phyloP scores from a whole-genome alignment of 139 green algal species.

The Desmodesmus armatus region DNA sequence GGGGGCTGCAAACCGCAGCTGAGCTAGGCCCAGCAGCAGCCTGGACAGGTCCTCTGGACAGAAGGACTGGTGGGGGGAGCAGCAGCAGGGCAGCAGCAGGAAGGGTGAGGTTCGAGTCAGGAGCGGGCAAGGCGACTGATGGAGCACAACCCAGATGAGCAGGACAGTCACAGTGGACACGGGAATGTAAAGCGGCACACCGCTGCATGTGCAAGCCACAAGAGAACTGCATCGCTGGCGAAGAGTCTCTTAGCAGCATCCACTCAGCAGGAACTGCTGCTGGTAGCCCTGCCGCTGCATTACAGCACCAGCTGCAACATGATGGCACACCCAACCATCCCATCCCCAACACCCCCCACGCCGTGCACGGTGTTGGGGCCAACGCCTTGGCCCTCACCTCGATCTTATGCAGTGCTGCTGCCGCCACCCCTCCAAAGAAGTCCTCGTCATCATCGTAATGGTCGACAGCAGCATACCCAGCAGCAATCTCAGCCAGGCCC shows the following conservation, averaged over 20 bases:
- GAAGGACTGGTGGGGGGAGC: slow-evolving; percentile 1
- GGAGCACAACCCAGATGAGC: neutral
- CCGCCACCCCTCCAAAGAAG: slow-evolving; percentile 32
- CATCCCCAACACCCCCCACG: no score
- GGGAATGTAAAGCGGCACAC: no score
- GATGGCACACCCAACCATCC: no score
- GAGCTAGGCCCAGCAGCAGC: neutral
- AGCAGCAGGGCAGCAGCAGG: neutral
- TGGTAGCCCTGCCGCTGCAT: no score
- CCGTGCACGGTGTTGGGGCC: neutral
- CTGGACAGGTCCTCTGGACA: slow-evolving; percentile 28
- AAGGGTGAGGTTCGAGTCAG: neutral
- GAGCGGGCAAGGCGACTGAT: neutral
- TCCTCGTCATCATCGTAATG: slow-evolving; percentile 51
- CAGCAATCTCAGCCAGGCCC: slow-evolving; percentile 25
- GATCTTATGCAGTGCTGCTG: slow-evolving; percentile 6
- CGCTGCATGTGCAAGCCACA: no score
- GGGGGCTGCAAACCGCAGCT: neutral
- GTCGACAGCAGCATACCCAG: slow-evolving; percentile 32
- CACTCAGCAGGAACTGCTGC: no score
- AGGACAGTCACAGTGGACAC: neutral
- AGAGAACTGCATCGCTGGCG: no score
- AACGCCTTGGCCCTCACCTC: slow-evolving; percentile 4
- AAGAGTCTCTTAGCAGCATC: no score
- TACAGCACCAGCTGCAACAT: neutral